Evolutionary conservation across 2,329 filamentous ascomycete genomes (phyloP), one percentile per base, ranked within the genome.

Genomic region (Phialemoniopsis sp.): DNA sequence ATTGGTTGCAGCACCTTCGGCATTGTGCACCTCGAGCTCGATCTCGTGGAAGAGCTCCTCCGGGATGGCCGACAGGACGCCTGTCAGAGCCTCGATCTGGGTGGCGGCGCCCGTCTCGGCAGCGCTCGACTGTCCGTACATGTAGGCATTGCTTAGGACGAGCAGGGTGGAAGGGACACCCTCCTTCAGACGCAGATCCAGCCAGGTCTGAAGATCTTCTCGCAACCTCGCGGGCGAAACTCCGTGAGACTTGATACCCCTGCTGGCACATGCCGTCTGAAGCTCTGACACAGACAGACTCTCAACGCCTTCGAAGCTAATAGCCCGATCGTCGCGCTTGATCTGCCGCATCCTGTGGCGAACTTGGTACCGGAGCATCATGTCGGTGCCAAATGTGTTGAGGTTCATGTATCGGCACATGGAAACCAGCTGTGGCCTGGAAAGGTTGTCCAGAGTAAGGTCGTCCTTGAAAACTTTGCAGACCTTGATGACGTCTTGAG

Each of bases 31-130:
- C 69, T 98, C 93, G 26, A 98, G 85, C 67, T 97, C 93, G 47
- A 98, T 96, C 72, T 98, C 93, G 73, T 98, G 93, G 87, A 94
- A 98, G 31, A 98, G 76, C 64, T 98, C 93, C 65, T 98, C 93
- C 4, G 93, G 93, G 46, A 98, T 97, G 44, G 87, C 90, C 31
- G 88, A 94, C 31, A 98, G 73, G 5, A 98, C 93, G 40, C 89
- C 87, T 44, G 90, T 88, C 36, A 98, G 78, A 1, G 93, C 89
- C 50, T 96, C 90, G 43, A 98, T 89, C 68, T 97, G 91, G 45
- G 80, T 87, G 26, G 86, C 82, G 54, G 93, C 87, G 55, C 95
- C 89, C 36, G 91, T 87, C 53, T 90, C 89, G 2, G 51, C 46
- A 3, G 53, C 48, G 15, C 51, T 46, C 32, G 62, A 64, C 54